These are phyloP conservation scores for Saccharomycopsis javanensis DNA, from an alignment of 805 yeast genomes.

Conservation along the genomic window DNA sequence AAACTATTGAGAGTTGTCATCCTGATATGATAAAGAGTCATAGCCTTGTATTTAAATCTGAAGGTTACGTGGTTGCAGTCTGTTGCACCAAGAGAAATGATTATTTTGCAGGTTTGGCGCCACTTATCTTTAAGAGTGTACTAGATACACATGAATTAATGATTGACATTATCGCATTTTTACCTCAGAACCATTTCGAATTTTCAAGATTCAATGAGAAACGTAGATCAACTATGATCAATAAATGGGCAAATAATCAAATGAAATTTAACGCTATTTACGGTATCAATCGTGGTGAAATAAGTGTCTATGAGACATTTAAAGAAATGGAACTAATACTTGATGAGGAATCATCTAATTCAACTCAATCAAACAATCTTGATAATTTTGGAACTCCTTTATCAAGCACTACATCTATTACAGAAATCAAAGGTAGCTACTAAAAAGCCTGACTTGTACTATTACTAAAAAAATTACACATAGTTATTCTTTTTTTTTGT, in stretches of 20 bases:
- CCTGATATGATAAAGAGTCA: slow-evolving; percentile 32
- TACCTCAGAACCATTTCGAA: slow-evolving; percentile 53
- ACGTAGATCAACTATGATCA: slow-evolving; percentile 62
- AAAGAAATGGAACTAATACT: slow-evolving; percentile 37
- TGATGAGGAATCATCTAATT: neutral
- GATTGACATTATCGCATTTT: slow-evolving; percentile 76
- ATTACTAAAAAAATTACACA: neutral
- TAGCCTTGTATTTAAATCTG: slow-evolving; percentile 68
- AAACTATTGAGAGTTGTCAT: slow-evolving; percentile 48
- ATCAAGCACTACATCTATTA: neutral
- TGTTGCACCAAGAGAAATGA: slow-evolving; percentile 49
- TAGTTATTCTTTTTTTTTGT: neutral
- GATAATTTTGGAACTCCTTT: slow-evolving; percentile 1
- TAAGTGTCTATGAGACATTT: slow-evolving; percentile 45
- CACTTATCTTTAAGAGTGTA: slow-evolving; percentile 70
- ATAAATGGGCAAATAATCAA: slow-evolving; percentile 42
- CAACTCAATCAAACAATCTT: neutral
- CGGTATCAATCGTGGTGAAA: slow-evolving; percentile 62
- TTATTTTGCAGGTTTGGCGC: slow-evolving; percentile 64
- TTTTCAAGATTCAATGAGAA: slow-evolving; percentile 63
- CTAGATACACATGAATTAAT: slow-evolving; percentile 74
- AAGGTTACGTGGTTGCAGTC: slow-evolving; percentile 67
- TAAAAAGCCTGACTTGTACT: neutral
- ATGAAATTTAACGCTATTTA: slow-evolving; percentile 34
- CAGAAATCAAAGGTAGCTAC: neutral